Base-by-base conservation (phyloP, 768 basidiomycete genomes). In the Lactarius quietus region DNA sequence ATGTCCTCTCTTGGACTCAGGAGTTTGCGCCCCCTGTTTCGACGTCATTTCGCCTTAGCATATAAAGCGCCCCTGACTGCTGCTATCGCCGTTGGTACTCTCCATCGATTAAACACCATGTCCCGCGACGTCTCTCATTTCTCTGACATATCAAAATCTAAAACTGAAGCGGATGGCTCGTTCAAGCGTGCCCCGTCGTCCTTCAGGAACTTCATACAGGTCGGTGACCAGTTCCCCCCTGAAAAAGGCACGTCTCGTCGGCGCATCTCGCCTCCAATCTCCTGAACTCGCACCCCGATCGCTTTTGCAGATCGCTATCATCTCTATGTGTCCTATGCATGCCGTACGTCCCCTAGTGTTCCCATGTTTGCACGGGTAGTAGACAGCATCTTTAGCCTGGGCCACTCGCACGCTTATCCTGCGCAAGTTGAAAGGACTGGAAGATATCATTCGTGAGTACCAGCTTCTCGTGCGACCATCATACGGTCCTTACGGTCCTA, bases 341-440 rank as follows among this genome's bases (percentile, higher is more conserved):
- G 94, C 71, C 94, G 90, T 92, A 68, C 74, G 88, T 73, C 31
- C 26, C 39, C 41, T n/a, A 38, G 26, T 57, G 31, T 35, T 28
- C 28, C 23, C 26, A 15, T 26, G 52, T 15, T 10, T 26, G n/a
- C 55, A 36, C 14, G 10, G 36, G 31, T 61, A n/a, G 31, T 23
- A 10, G 48, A n/a, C 26, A 35, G 62, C n/a, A 20, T 41, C 38
- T 3, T 52, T 56, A 92, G 90, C 96, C 10, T 98, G 95, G 96
- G 96, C 96, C 0, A 93, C 93, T 29, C 83, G 96, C 69, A 85
- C 95, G 5, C 79, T 97, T 67, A 97, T 98, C 70, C 81, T 89
- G 4, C 83, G 95, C 69, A 87, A 93, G 76, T 82, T 98, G 71
- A 99, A 99, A 75, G 95, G 95, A 2, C 81, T 99, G 28, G 90